Evolutionary conservation across 495 filamentous ascomycete species (phyloP), one percentile per base, ranked within the genome.

Genomic region (Hyaloscypha bicolor): DNA sequence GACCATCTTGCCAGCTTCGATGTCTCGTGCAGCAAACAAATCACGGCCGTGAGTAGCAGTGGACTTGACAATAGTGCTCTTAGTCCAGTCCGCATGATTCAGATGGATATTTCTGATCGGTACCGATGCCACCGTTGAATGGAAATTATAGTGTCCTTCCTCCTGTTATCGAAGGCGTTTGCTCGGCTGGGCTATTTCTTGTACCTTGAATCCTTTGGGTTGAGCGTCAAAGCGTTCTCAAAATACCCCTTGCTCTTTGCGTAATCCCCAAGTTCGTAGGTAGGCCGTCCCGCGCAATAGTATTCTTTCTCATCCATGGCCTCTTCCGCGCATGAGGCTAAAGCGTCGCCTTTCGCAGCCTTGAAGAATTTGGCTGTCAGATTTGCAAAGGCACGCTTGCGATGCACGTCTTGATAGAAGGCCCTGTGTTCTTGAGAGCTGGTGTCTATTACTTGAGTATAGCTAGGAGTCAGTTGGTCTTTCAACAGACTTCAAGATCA

Each of bases 1-100:
- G 0, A 88, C 69, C 14, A 88, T 75, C 6, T 86, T 83, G 0
- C 85, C 86, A 0, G 78, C 78, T 57, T 79, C 74, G 57, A 88
- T 79, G 11, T 70, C 77, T 29, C 75, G 69, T 14, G 81, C 83
- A 0, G 82, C 78, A 63, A 86, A 87, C 3, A 86, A 66, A 2
- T 83, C 83, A 21, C 78, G 74, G 9, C 84, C 68, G 35, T 9
- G 39, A 39, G 35, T 30, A 16, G 9, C 14, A 9, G 72, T 70
- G 30, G 62, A 45, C 16, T 62, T 68, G 37, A 79, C 57, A 1
- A 30, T 68, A 0, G 75, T 72, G 8, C 71, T 66, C 51, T 73
- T 72, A 32, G 79, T 71, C 63, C 77, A 86, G 14, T 80, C 79
- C 1, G 79, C 83, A 60, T 75, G 82, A 69, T 86, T 82, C 6